Conservation (phyloP, 192 early-diverging fungal genomes). For the Coemansia sp. region DNA sequence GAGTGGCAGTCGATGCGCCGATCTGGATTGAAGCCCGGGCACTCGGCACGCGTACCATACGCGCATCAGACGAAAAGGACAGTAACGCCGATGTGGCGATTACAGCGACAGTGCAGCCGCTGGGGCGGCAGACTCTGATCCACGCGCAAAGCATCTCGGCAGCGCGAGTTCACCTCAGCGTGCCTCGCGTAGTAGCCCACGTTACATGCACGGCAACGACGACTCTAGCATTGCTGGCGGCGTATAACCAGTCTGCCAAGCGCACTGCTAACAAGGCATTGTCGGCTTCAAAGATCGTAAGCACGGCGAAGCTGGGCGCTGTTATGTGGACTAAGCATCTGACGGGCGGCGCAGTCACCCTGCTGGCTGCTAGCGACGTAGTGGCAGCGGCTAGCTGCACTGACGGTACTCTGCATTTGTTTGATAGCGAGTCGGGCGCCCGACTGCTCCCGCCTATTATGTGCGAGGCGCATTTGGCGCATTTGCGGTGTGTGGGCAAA, state of each 20-base stretch:
- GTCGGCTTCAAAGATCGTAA: neutral
- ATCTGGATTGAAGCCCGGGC: slow-evolving; percentile 39
- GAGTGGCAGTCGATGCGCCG: slow-evolving; percentile 29
- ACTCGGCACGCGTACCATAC: slow-evolving; percentile 25
- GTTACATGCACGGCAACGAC: slow-evolving; percentile 10
- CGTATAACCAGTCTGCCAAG: slow-evolving; percentile 12
- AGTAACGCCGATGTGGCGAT: neutral
- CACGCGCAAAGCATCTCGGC: slow-evolving; percentile 43
- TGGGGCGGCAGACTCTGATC: slow-evolving; percentile 39
- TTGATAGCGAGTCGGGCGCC: slow-evolving; percentile 35
- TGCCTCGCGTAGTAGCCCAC: slow-evolving; percentile 37
- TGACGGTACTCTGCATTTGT: slow-evolving; percentile 39
- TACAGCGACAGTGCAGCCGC: neutral
- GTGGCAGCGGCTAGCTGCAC: slow-evolving; percentile 16
- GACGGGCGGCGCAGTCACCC: neutral
- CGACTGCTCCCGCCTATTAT: slow-evolving; percentile 29
- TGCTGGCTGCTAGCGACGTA: slow-evolving; percentile 13
- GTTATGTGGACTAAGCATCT: slow-evolving; percentile 24
- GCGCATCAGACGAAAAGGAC: neutral
- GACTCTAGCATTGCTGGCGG: neutral
- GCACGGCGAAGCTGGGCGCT: neutral
- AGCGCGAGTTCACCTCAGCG: slow-evolving; percentile 35
- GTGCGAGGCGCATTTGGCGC: slow-evolving; percentile 26
- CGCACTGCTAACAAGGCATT: neutral
- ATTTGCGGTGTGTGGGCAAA: slow-evolving; percentile 18